These are phyloP conservation scores for Penicillium crustosum DNA, from an alignment of 2,329 filamentous ascomycete species.

Conservation along the genomic window DNA sequence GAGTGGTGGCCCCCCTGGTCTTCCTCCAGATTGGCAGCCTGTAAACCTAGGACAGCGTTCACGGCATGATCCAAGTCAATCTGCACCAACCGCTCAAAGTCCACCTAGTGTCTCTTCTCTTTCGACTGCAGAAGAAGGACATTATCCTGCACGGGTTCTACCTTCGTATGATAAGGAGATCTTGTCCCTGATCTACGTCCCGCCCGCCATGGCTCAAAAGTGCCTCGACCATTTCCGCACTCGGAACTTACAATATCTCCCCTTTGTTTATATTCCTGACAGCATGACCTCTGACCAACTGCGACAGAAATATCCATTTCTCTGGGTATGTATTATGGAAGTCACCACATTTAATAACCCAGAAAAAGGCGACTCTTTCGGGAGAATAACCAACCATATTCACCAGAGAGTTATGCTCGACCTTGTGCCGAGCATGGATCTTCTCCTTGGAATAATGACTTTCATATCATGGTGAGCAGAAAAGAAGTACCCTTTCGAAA, in stretches of 20 bases:
- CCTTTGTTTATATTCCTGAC: constrained; percentile 26
- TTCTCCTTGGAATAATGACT: constrained; percentile 25
- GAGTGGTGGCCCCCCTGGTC: constrained; percentile 14
- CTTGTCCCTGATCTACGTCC: constrained; percentile 16
- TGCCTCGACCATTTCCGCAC: constrained; percentile 21
- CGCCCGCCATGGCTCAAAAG: constrained; percentile 20
- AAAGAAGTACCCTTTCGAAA: not conserved
- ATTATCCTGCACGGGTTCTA: not conserved
- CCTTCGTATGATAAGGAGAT: constrained; percentile 6
- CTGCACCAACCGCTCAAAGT: not conserved
- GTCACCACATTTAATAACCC: constrained; percentile 23
- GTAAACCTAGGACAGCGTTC: not conserved
- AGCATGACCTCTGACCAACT: constrained; percentile 29
- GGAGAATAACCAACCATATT: constrained; percentile 22
- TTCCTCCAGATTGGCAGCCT: constrained; percentile 18
- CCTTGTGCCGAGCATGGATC: constrained; percentile 20
- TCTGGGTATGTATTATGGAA: constrained; percentile 43
- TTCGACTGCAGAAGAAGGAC: not conserved
- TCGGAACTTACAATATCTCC: constrained; percentile 30
- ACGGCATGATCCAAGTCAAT: not conserved
- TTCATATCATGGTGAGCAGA: constrained; percentile 23
- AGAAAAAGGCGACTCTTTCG: constrained; percentile 16
- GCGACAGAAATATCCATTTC: constrained; percentile 36
- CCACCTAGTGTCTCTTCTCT: constrained; percentile 9
- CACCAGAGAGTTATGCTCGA: constrained; percentile 24